Evolutionary conservation across 2,329 filamentous ascomycete genomes (phyloP).

Genomic region (Gliomastix tumulicola): DNA sequence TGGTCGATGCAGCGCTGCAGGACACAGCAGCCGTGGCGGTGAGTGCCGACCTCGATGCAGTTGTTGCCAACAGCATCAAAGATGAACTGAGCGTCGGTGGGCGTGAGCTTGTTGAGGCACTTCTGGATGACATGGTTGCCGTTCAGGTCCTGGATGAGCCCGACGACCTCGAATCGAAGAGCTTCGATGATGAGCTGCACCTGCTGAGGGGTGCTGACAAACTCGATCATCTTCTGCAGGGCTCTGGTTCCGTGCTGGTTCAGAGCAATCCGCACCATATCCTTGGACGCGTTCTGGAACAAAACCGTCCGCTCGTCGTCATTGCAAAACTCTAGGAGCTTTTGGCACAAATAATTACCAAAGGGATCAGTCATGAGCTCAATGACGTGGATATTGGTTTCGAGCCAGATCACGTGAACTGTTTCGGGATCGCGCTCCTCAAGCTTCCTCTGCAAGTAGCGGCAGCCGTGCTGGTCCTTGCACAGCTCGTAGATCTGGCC

Average conservation of each 20-base stretch:
- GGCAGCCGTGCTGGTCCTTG: conserved; percentile 97
- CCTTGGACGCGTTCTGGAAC: conserved; percentile 80
- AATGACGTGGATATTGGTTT: conserved; percentile 88
- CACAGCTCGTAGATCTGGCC: conserved; percentile 85
- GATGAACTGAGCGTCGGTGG: conserved; percentile 87
- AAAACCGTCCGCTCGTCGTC: conserved; percentile 91
- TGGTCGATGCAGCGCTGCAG: conserved; percentile 98
- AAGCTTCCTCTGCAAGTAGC: conserved; percentile 93
- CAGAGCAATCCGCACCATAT: conserved; percentile 87
- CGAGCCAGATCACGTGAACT: conserved; percentile 87
- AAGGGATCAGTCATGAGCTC: conserved; percentile 99
- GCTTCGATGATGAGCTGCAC: conserved; percentile 82
- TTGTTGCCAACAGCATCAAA: conserved; percentile 86
- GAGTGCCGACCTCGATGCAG: conserved; percentile 88
- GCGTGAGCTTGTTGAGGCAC: conserved; percentile 87
- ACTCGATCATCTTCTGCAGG: conserved; percentile 99
- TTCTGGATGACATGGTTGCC: conserved; percentile 99
- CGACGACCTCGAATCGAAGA: conserved; percentile 76
- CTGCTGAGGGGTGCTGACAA: conserved; percentile 79
- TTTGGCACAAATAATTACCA: conserved; percentile 98
- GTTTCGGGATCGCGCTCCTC: conserved; percentile 81
- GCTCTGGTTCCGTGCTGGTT: conserved; percentile 97
- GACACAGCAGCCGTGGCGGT: conserved; percentile 96
- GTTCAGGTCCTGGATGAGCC: conserved; percentile 94
- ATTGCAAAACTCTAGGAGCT: conserved; percentile 90